Evolutionary conservation across 75 land plant species (phyloP).

Genomic region (Adiantum capillusveneris): DNA sequence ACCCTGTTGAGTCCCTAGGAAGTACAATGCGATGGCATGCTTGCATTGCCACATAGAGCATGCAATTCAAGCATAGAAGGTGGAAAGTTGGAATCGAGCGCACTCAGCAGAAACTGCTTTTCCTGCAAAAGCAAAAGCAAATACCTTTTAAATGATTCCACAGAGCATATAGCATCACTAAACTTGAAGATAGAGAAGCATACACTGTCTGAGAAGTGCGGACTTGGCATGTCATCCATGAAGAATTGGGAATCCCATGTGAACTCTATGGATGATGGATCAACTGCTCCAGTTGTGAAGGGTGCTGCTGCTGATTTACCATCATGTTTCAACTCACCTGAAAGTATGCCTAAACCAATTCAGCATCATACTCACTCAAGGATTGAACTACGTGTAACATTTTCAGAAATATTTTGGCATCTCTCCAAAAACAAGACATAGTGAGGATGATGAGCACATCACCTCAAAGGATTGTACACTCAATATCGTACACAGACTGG

Average conservation of each 20-base stretch:
- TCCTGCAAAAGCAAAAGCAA: slow-evolving; percentile 36
- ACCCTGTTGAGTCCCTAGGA: no score
- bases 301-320: not conserved
- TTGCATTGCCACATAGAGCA: no score
- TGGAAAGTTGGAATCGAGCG: slow-evolving; percentile 22
- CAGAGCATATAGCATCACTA: not conserved
- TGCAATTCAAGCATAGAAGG: no score
- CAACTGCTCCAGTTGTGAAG: not conserved
- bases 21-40: no score
- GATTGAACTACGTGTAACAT: no score
- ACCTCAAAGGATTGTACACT: no score
- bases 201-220: slow-evolving; percentile 74
- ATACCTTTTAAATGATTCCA: not conserved
- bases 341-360: not conserved
- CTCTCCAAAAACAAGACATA: no score
- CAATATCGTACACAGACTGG: no score
- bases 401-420: no score
- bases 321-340: not conserved
- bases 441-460: no score
- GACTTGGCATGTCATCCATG: slow-evolving; percentile 60
- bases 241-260: slow-evolving; percentile 41
- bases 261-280: slow-evolving; percentile 21
- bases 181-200: slow-evolving; percentile 12
- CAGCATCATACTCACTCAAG: not conserved
- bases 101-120: slow-evolving; percentile 47